Base-by-base conservation (phyloP, 2,329 filamentous ascomycete genomes). In the Parastagonospora nodorum region DNA sequence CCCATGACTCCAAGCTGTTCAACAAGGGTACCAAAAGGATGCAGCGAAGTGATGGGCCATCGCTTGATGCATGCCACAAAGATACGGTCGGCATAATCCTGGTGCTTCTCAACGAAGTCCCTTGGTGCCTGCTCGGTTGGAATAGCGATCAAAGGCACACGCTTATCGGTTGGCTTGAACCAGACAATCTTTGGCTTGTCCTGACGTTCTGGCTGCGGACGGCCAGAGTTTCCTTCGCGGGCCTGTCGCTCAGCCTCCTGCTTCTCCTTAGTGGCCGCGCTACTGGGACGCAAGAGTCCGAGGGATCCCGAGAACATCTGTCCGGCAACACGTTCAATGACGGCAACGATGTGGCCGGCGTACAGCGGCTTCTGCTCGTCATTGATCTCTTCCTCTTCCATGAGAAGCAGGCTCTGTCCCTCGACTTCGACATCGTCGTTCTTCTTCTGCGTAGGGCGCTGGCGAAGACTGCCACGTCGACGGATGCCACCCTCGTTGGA, bases 151-250 rank as follows among this genome's bases (percentile, higher is more conserved):
- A 99, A 82, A 42, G 94, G 94, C 41, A 99, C 94, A 70, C 94
- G 91, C 84, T 99, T 97, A 78, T 99, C 94, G 1, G 94, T 99
- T 51, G 94, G 94, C 82, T 99, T 99, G 81, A 99, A 99, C 94
- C 94, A 99, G 36, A 99, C 94, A 77, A 99, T 99, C 86, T 99
- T 99, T 57, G 94, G 94, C 78, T 97, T 97, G 59, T 99, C 94
- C 72, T 95, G 92, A 46, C 92, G 90, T 59, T 88, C 87, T 55
- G 92, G 90, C 60, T 94, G 87, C 45, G 87, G 84, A 53, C 83
- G 84, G 56, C 88, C 87, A 46, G 83, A 82, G 60, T 80, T 83
- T 56, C 92, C 93, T 72, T 97, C 93, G 63, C 93, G 88, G 64
- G 92, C 92, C 61, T 90, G 88, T 57, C 94, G 87, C 80, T 99